Percentiles rank a stretch among this genome's conserved stretches.
phyloP scores from a whole-genome alignment of 192 early-diverging fungal species.

The Mortierella hygrophila region DNA sequence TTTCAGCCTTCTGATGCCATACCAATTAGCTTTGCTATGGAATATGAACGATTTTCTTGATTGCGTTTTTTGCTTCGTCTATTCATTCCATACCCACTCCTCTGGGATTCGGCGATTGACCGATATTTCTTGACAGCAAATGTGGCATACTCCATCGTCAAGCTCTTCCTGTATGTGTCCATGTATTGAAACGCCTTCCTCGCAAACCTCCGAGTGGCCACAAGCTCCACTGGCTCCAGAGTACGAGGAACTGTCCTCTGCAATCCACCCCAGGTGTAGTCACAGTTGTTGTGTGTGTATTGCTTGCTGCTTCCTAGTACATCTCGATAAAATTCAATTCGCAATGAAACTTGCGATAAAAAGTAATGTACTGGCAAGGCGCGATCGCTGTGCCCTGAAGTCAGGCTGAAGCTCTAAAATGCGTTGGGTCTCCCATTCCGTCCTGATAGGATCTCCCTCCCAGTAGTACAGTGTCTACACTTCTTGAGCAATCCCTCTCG shows the following conservation, averaged over 20 bases:
- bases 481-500: background rate
- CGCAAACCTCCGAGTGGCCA: constrained; percentile 25
- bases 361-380: constrained; percentile 27
- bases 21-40: no score
- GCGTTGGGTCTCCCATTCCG: no score
- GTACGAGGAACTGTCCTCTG: constrained; percentile 22
- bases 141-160: background rate
- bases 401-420: constrained; percentile 14
- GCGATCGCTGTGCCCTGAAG: constrained; percentile 17
- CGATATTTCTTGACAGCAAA: no score
- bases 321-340: constrained; percentile 48
- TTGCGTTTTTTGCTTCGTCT: no score
- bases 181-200: constrained; percentile 28
- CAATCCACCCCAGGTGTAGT: constrained; percentile 35
- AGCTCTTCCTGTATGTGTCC: constrained; percentile 4
- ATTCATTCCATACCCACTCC: no score
- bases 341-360: constrained; percentile 51
- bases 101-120: no score
- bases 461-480: background rate
- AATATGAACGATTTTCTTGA: no score
- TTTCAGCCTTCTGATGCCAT: no score
- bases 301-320: constrained; percentile 40
- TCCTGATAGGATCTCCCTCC: background rate
- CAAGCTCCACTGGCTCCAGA: constrained; percentile 25
- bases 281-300: constrained; percentile 32